Evolutionary conservation across 1,284 basidiomycete species (phyloP).

Genomic region (Inonotus hispidus): DNA sequence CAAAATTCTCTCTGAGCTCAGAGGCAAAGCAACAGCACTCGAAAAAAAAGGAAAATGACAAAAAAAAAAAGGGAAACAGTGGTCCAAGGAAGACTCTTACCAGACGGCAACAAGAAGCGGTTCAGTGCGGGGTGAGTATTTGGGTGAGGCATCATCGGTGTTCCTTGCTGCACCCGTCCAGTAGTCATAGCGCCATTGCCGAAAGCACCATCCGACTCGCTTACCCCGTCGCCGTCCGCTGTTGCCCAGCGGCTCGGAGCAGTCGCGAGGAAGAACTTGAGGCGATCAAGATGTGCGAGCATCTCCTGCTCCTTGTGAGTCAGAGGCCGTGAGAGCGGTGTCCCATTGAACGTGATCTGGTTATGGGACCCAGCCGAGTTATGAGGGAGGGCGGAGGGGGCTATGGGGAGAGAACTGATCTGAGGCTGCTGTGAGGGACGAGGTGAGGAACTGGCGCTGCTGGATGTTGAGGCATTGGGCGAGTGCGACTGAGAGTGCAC

Average conservation of each 20-base stretch:
- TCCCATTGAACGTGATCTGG: constrained; percentile 6
- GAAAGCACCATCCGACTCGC: constrained; percentile 22
- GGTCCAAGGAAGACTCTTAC: constrained; percentile 10
- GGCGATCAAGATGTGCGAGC: constrained; percentile 65
- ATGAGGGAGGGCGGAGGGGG: not conserved
- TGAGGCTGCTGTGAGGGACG: not conserved
- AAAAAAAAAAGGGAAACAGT: not conserved
- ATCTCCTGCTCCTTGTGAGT: constrained; percentile 60
- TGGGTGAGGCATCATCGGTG: constrained; percentile 18
- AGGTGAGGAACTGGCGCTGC: not conserved
- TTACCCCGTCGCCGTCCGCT: constrained; percentile 26
- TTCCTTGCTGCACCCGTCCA: constrained; percentile 9
- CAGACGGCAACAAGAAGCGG: constrained; percentile 18
- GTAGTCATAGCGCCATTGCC: constrained; percentile 1
- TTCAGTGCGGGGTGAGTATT: constrained; percentile 18
- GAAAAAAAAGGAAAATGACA: not conserved
- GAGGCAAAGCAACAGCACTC: not conserved
- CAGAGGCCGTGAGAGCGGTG: constrained; percentile 45
- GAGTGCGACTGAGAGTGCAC: constrained; percentile 6
- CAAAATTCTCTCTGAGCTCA: not conserved
- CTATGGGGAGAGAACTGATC: not conserved
- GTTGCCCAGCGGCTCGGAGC: constrained; percentile 67
- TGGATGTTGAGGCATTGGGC: constrained; percentile 1
- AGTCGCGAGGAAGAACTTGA: constrained; percentile 85
- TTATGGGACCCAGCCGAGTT: not conserved